Percentiles rank a stretch among this genome's conserved stretches.
phyloP scores from a whole-genome alignment of 495 filamentous ascomycete species.

The Lasiosphaeria hispida region DNA sequence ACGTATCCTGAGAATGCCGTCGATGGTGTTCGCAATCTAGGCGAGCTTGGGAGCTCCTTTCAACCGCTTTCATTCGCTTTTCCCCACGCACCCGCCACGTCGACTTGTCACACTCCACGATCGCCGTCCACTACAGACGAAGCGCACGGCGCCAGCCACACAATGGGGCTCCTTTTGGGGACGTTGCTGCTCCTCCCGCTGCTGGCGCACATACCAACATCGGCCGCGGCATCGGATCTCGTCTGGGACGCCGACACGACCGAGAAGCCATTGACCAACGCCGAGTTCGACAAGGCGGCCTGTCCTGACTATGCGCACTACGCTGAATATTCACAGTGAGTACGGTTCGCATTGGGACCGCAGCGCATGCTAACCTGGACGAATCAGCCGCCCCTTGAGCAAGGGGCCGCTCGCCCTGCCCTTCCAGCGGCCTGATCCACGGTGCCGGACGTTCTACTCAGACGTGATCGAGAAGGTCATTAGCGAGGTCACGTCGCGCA shows the following conservation, averaged over 20 bases:
- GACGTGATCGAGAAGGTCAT: conserved; percentile 86
- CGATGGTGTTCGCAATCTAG: too few species aligned
- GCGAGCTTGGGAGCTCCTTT: too few species aligned
- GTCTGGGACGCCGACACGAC: conserved; percentile 13
- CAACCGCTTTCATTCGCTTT: too few species aligned
- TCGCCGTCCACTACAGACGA: background rate
- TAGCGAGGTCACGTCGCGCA: conserved; percentile 68
- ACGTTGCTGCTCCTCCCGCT: conserved; percentile 19
- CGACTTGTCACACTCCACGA: background rate
- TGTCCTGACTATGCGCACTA: conserved; percentile 57
- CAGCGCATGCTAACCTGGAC: conserved; percentile 4
- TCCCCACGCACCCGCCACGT: too few species aligned
- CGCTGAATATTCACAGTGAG: conserved; percentile 46
- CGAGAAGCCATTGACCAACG: conserved; percentile 24
- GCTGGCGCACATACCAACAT: conserved; percentile 12
- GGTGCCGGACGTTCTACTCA: conserved; percentile 87
- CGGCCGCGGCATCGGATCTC: conserved; percentile 12
- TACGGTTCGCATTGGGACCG: background rate
- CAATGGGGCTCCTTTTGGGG: conserved; percentile 17
- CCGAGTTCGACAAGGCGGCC: conserved; percentile 25
- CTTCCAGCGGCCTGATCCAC: conserved; percentile 77
- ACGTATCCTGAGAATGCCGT: too few species aligned
- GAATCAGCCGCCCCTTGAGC: conserved; percentile 63
- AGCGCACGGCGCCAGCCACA: background rate
- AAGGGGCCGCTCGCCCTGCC: conserved; percentile 76